These are phyloP conservation scores for Echinochloa phyllopogon DNA, from an alignment of 176 grass and related monocot genomes.

Conservation along the genomic window DNA sequence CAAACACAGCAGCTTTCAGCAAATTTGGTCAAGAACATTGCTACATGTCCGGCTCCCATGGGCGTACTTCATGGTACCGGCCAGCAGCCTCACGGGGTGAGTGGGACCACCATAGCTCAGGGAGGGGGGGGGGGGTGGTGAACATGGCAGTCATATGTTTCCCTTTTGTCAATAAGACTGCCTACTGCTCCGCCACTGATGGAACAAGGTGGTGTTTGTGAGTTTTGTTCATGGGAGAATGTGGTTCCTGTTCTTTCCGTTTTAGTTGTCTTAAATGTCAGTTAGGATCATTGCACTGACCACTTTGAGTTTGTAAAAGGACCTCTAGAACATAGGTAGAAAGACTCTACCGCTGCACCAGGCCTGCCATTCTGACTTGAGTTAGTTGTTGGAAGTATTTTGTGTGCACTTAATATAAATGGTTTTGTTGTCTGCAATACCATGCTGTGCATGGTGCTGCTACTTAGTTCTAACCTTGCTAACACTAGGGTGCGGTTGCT, in stretches of 20 bases:
- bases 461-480: neutral
- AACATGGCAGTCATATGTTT: no score
- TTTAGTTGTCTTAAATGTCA: constrained; percentile 24
- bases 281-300: constrained; percentile 6
- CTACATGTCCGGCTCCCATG: neutral
- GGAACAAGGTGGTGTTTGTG: neutral
- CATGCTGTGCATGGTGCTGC: neutral
- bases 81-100: neutral
- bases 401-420: neutral
- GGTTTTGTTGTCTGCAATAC: constrained; percentile 4
- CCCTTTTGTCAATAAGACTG: neutral
- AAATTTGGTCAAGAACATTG: neutral
- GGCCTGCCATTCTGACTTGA: neutral
- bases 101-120: no score
- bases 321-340: neutral
- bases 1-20: neutral
- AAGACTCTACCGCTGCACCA: neutral
- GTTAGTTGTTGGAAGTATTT: neutral
- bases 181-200: neutral
- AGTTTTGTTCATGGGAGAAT: neutral
- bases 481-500: neutral
- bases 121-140: no score
- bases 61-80: no score
- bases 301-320: constrained; percentile 1
- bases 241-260: neutral